Percentiles rank a stretch among this genome's conserved stretches.
Conservation (phyloP, 208 protist genomes). For the Spongospora subterranea region DNA sequence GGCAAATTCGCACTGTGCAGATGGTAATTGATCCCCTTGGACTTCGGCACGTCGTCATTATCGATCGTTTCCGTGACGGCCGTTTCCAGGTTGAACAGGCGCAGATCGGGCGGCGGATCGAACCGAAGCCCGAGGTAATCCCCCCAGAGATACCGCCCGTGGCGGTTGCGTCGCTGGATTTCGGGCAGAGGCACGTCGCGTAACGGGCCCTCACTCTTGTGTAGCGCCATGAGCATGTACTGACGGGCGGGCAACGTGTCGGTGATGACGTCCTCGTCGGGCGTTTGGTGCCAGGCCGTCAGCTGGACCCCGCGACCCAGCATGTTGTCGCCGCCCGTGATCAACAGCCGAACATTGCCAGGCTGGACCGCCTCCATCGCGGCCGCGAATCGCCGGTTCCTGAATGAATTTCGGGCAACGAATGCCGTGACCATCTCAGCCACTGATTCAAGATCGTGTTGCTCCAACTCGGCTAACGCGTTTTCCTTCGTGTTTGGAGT, state of each 20-base stretch:
- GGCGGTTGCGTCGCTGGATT: neutral
- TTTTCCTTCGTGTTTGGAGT: too few relatives aligned
- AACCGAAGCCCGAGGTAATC: constrained; percentile 21
- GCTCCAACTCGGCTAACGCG: too few relatives aligned
- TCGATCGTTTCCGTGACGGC: constrained; percentile 24
- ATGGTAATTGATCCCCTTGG: constrained; percentile 59
- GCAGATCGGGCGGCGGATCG: constrained; percentile 24
- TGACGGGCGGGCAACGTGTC: neutral
- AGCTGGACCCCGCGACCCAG: constrained; percentile 25
- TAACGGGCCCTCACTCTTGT: neutral
- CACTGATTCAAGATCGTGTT: too few relatives aligned
- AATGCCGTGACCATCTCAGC: too few relatives aligned
- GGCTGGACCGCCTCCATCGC: neutral
- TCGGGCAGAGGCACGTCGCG: neutral
- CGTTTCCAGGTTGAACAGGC: constrained; percentile 54
- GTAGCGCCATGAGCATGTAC: neutral
- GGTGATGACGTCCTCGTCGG: neutral
- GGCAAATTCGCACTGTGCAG: constrained; percentile 43
- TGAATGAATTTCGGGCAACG: too few relatives aligned
- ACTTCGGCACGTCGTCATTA: constrained; percentile 16
- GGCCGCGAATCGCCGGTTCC: too few relatives aligned
- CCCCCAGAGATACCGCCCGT: constrained; percentile 6
- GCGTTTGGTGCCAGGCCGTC: neutral
- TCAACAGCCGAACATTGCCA: neutral
- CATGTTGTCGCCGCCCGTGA: constrained; percentile 43